Evolutionary conservation across 2,329 filamentous ascomycete genomes (phyloP).

Genomic region (Neonectria magnoliae): DNA sequence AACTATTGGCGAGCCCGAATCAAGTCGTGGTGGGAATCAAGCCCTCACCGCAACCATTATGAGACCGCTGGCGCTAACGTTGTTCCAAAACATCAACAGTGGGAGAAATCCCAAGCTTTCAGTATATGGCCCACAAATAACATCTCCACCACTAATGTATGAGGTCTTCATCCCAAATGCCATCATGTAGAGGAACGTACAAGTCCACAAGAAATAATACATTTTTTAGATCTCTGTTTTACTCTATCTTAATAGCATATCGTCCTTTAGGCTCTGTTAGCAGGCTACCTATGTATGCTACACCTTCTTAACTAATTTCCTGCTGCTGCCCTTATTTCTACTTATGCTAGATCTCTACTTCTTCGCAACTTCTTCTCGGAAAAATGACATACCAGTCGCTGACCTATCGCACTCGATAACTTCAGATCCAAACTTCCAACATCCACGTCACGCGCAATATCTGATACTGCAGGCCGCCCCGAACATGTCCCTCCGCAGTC

Average conservation of each 20-base stretch:
- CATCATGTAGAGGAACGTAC: neutral
- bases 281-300: neutral
- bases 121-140: too few species aligned
- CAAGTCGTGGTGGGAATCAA: neutral
- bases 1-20: neutral
- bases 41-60: neutral
- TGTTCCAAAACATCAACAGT: neutral
- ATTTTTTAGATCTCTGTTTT: neutral
- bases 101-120: neutral
- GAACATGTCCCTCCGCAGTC: neutral
- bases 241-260: slow-evolving; percentile 4
- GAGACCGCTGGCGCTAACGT: neutral
- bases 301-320: slow-evolving; percentile 2
- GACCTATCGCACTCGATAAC: neutral
- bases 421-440: neutral
- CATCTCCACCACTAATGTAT: neutral
- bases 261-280: neutral
- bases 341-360: too few species aligned
- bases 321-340: neutral
- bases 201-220: too few species aligned
- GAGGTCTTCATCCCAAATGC: neutral
- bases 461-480: neutral
- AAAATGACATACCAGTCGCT: neutral
- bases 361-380: too few species aligned
- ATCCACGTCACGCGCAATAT: neutral